Evolutionary conservation across 441 rosid species (phyloP), one percentile per base, ranked within the genome.

Genomic region (Erysimum pusillum): DNA sequence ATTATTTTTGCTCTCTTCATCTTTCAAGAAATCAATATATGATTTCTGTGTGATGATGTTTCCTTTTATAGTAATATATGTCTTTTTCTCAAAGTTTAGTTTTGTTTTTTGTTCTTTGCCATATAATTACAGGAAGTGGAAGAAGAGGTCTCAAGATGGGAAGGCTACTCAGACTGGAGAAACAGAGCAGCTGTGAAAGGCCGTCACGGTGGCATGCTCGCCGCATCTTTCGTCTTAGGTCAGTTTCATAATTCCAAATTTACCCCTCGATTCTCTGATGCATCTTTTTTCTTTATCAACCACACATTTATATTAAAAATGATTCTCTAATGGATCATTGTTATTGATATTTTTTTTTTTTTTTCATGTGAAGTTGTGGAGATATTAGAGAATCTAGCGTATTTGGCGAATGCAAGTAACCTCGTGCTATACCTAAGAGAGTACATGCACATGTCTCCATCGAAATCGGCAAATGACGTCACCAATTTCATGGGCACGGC

Each of bases 401-500:
- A 48, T 77, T 80, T 95, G 73, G 96, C 96, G 63, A 93, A 90
- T 86, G 98, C 98, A 20, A 95, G 99, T 96, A 95, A 95, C 73
- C 80, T 95, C 83, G 99, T 95, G 87, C 49, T 81, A 48, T 95
- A 95, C 76, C 57, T 93, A 56, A 63, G 83, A 9, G 77, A 89
- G 11, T 81, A 80, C 89, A 89, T 92, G 99, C 94, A 93, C 82
- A 81, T 90, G 25, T 91, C 99, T 44, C 95, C 92, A 4, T 86
- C 97, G 0, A 87, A 77, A 76, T 83, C 99, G 8, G 99, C 99
- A 32, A 91, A 89, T 71, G 79, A 84, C 71, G 98, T 92, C 79
- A 92, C 99, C 54, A 91, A 87, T 77, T 95, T 95, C 93, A 92
- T 95, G 98, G 99, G 98, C 25, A 92, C 99, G 13, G 91, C 99